Conservation (phyloP, 768 basidiomycete species). For the Boletus pseudo-olivaceus region DNA sequence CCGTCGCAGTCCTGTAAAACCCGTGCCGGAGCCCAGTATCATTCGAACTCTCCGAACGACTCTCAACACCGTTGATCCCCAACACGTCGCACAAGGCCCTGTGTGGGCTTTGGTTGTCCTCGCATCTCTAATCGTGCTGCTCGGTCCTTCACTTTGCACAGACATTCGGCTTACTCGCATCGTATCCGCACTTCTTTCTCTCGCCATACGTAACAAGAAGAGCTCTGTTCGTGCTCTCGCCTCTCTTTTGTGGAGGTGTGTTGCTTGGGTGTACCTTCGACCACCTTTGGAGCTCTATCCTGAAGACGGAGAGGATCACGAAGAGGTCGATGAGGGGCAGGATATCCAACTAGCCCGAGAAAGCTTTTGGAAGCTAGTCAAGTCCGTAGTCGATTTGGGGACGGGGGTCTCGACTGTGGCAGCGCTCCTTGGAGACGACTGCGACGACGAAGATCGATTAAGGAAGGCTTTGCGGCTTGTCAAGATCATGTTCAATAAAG, state of each 20-base stretch:
- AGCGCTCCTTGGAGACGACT: constrained; percentile 45
- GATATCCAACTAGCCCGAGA: constrained; percentile 30
- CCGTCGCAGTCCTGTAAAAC: constrained; percentile 35
- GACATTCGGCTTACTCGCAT: constrained; percentile 42
- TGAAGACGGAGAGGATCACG: constrained; percentile 25
- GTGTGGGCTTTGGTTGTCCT: constrained; percentile 74
- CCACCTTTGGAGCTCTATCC: constrained; percentile 34
- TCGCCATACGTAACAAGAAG: constrained; percentile 60
- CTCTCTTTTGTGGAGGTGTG: constrained; percentile 61
- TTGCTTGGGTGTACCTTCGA: constrained; percentile 65
- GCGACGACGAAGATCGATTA: constrained; percentile 40
- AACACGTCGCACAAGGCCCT: constrained; percentile 68
- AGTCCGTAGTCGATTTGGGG: constrained; percentile 53
- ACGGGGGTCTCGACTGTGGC: constrained; percentile 57
- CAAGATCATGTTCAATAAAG: constrained; percentile 53
- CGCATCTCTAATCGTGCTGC: constrained; percentile 60
- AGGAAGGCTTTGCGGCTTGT: constrained; percentile 48
- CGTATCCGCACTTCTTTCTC: constrained; percentile 47
- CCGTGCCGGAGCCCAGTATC: constrained; percentile 46
- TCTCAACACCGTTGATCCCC: constrained; percentile 50
- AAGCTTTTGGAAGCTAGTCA: constrained; percentile 47
- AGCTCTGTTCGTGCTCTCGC: constrained; percentile 60
- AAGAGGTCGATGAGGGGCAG: constrained; percentile 18
- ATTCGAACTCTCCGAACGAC: constrained; percentile 66
- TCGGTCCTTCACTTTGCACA: constrained; percentile 52